Evolutionary conservation across 805 yeast genomes (phyloP).

Genomic region (Saturnispora galanensis): DNA sequence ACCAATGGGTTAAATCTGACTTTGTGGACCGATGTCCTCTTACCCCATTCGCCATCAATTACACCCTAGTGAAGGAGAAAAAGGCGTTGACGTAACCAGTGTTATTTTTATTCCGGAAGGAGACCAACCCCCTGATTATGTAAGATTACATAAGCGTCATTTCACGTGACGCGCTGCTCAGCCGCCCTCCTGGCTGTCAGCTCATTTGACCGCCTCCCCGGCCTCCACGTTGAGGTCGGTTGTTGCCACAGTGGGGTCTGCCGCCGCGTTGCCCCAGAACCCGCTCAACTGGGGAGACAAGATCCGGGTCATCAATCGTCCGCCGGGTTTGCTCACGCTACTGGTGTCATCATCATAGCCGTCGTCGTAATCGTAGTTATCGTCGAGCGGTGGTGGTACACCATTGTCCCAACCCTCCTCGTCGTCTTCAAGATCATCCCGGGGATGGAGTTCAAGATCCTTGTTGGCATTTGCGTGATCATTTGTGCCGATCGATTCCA

Average conservation of each 20-base stretch:
- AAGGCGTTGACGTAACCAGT: conserved; percentile 4
- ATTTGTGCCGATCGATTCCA: no score
- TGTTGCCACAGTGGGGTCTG: conserved; percentile 1
- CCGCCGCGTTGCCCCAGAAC: background rate
- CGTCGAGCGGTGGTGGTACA: background rate
- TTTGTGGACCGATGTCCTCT: conserved; percentile 3
- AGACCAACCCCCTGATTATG: no score
- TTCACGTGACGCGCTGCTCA: background rate
- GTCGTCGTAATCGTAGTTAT: conserved; percentile 14
- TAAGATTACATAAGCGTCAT: background rate
- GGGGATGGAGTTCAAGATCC: no score
- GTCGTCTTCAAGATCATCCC: conserved; percentile 20
- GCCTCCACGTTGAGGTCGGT: background rate
- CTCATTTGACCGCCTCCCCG: no score
- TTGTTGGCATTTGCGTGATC: no score
- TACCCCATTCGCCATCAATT: background rate
- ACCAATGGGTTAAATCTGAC: background rate
- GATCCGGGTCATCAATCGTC: background rate
- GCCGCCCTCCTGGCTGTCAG: no score
- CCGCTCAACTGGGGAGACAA: conserved; percentile 2
- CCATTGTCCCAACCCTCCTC: conserved; percentile 14
- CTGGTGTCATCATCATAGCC: conserved; percentile 21
- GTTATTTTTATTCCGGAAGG: no score
- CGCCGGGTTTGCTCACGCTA: background rate
- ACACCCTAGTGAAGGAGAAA: background rate